Evolutionary conservation across 495 filamentous ascomycete species (phyloP).

Genomic region (Sporormia fimetaria): DNA sequence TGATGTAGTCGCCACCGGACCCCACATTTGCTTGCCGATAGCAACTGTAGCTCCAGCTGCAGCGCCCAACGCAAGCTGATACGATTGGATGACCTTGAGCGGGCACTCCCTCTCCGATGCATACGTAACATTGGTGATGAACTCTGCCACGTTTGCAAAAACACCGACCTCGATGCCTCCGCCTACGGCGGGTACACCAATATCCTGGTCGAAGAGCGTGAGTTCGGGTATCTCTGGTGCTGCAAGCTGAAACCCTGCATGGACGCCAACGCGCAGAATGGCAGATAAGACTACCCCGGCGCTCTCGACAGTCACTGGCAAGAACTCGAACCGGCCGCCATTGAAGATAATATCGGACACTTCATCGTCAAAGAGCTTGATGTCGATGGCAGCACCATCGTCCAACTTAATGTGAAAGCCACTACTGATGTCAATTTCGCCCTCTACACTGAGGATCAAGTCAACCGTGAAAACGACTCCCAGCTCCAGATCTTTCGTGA

Average conservation of each 20-base stretch:
- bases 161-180: slow-evolving; percentile 40
- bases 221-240: slow-evolving; percentile 2
- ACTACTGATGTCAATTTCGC: slow-evolving; percentile 39
- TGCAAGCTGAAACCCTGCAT: slow-evolving; percentile 36
- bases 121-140: slow-evolving; percentile 38
- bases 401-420: slow-evolving; percentile 45
- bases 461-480: slow-evolving; percentile 39
- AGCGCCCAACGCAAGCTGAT: slow-evolving; percentile 41
- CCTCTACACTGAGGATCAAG: slow-evolving; percentile 38
- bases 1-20: slow-evolving; percentile 36
- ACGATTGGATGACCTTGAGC: slow-evolving; percentile 37
- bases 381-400: slow-evolving; percentile 11
- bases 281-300: slow-evolving; percentile 34
- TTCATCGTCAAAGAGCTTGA: slow-evolving; percentile 10
- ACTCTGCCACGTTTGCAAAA: slow-evolving; percentile 43
- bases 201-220: not conserved
- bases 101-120: slow-evolving; percentile 34
- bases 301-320: slow-evolving; percentile 40
- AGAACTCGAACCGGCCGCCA: slow-evolving; percentile 45
- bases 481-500: slow-evolving; percentile 30
- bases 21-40: slow-evolving; percentile 38
- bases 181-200: slow-evolving; percentile 19
- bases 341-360: slow-evolving; percentile 23
- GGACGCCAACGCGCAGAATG: slow-evolving; percentile 36
- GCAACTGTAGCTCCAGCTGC: slow-evolving; percentile 41